These are phyloP conservation scores for Apiospora pterosperma DNA, from an alignment of 2,329 filamentous ascomycete species.

Conservation along the genomic window DNA sequence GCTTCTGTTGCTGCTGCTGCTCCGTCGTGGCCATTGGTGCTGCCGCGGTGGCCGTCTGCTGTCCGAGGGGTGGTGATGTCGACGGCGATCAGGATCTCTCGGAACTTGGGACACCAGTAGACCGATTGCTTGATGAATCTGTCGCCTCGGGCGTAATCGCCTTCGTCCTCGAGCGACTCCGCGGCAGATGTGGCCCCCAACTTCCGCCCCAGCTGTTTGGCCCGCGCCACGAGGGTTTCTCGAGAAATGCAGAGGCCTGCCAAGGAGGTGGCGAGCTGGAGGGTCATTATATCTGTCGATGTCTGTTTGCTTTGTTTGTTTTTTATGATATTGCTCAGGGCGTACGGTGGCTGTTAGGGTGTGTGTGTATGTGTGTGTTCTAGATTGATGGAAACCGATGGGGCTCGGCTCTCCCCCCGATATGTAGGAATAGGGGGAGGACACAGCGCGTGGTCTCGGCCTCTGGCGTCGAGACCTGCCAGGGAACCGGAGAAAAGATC, in stretches of 20 bases:
- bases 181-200: neutral
- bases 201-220: neutral
- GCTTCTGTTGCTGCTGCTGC: neutral
- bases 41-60: neutral
- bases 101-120: constrained; percentile 1
- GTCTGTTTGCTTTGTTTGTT: no score
- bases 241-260: neutral
- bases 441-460: neutral
- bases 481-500: neutral
- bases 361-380: neutral
- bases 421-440: neutral
- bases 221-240: constrained; percentile 4
- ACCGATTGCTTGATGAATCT: neutral
- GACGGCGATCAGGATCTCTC: neutral
- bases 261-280: neutral
- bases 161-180: constrained; percentile 6
- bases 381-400: neutral
- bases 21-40: neutral
- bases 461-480: neutral
- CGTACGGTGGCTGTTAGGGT: neutral
- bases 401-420: neutral
- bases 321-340: neutral
- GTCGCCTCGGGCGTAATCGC: neutral
- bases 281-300: neutral
- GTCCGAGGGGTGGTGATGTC: neutral